A percentile compares a stretch with the other conserved stretches of the same genome.
These are phyloP conservation scores for Leishmania mexicana DNA, from an alignment of 208 protist species.

Conservation along the genomic window DNA sequence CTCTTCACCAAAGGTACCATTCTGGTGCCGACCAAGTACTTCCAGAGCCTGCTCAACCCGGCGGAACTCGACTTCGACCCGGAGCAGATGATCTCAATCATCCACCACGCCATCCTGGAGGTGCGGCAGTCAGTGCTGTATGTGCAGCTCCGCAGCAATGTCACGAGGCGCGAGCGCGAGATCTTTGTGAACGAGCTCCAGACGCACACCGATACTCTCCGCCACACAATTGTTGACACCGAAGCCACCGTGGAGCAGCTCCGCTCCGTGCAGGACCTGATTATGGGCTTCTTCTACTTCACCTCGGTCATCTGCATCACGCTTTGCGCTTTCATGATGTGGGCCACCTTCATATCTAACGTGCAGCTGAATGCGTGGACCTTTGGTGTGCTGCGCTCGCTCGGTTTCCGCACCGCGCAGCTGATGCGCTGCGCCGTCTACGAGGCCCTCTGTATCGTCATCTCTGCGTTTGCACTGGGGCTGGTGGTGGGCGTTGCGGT, in stretches of 20 bases:
- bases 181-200: conserved; percentile 86
- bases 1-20: conserved; percentile 48
- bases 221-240: conserved; percentile 55
- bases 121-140: conserved; percentile 65
- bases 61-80: conserved; percentile 39
- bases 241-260: conserved; percentile 43
- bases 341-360: conserved; percentile 95
- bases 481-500: conserved; percentile 69
- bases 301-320: conserved; percentile 88
- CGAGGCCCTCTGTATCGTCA: conserved; percentile 92
- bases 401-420: conserved; percentile 89
- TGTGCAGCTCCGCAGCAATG: conserved; percentile 50
- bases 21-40: conserved; percentile 65
- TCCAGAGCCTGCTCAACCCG: conserved; percentile 52
- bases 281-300: conserved; percentile 95
- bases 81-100: conserved; percentile 1
- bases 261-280: conserved; percentile 52
- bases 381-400: conserved; percentile 93
- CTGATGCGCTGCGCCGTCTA: conserved; percentile 93
- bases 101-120: conserved; percentile 29
- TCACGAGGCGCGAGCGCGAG: conserved; percentile 47
- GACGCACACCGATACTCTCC: conserved; percentile 57
- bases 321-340: conserved; percentile 96
- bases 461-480: conserved; percentile 91
- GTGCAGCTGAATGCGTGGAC: conserved; percentile 95